These are phyloP conservation scores for Sclerotinia borealis DNA, from an alignment of 2,329 filamentous ascomycete species.

Conservation along the genomic window DNA sequence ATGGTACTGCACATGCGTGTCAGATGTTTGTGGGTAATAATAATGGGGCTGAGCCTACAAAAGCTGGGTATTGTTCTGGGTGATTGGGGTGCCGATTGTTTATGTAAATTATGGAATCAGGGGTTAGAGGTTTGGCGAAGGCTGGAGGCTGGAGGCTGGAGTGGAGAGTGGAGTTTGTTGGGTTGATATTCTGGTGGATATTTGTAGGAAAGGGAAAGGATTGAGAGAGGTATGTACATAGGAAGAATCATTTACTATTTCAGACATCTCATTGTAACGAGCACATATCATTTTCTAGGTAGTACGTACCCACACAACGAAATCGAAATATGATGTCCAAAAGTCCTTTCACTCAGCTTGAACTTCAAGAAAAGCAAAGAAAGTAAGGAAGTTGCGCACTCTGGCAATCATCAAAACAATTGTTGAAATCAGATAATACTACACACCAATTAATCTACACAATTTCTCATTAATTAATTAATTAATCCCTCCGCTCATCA, in stretches of 20 bases:
- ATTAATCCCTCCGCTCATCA: neutral
- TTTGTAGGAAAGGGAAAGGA: no score
- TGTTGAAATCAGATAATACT: neutral
- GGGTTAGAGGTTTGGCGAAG: neutral
- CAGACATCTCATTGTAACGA: no score
- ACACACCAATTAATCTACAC: neutral
- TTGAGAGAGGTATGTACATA: no score
- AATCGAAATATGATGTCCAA: neutral
- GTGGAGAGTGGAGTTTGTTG: no score
- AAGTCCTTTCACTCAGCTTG: neutral
- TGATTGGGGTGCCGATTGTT: neutral
- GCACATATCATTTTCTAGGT: no score
- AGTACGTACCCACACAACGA: no score
- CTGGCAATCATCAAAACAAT: neutral
- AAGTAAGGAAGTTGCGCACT: neutral
- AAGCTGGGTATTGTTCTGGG: neutral
- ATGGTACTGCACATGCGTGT: neutral
- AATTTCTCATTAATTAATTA: neutral
- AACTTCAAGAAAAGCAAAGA: neutral
- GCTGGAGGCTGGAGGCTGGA: neutral
- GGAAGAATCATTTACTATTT: no score
- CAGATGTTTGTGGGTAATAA: neutral
- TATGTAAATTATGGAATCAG: neutral
- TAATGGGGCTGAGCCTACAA: neutral
- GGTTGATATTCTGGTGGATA: no score